Conservation (phyloP, 2,329 filamentous ascomycete genomes). For the Pyrenophora graminea region DNA sequence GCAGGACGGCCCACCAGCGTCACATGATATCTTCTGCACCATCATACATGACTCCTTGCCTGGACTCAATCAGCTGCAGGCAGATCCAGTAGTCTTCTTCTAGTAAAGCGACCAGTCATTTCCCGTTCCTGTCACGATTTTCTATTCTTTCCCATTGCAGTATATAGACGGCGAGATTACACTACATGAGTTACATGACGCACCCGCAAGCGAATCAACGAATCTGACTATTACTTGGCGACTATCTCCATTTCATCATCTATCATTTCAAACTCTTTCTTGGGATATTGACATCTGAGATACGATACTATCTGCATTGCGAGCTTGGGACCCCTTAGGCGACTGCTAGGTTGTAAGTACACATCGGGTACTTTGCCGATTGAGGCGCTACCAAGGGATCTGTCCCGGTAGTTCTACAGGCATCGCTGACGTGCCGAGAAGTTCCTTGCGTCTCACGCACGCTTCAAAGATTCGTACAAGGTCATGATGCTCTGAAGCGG, state of each 20-base stretch:
- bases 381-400: not conserved
- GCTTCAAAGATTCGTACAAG: conserved; percentile 17
- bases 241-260: not conserved
- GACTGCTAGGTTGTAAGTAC: not conserved
- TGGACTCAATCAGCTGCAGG: conserved; percentile 43
- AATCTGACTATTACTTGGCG: conserved; percentile 3
- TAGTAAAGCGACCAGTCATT: conserved; percentile 15
- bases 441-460: conserved; percentile 14
- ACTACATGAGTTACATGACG: not conserved
- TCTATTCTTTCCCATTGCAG: conserved; percentile 3
- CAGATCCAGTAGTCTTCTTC: conserved; percentile 45
- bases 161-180: conserved; percentile 10
- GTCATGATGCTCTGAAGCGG: conserved; percentile 23
- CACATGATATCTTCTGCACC: conserved; percentile 46
- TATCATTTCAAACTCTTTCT: not conserved
- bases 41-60: conserved; percentile 46
- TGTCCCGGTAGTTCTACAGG: conserved; percentile 15
- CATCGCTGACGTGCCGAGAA: conserved; percentile 10
- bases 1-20: conserved; percentile 40
- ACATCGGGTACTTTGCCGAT: not conserved
- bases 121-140: not conserved
- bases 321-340: too few species aligned
- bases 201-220: not conserved
- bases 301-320: too few species aligned
- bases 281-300: not conserved